Percentiles rank a stretch among this genome's conserved stretches.
phyloP scores from a whole-genome alignment of 2,329 filamentous ascomycete genomes.

The Pseudofabraea citricarpa region DNA sequence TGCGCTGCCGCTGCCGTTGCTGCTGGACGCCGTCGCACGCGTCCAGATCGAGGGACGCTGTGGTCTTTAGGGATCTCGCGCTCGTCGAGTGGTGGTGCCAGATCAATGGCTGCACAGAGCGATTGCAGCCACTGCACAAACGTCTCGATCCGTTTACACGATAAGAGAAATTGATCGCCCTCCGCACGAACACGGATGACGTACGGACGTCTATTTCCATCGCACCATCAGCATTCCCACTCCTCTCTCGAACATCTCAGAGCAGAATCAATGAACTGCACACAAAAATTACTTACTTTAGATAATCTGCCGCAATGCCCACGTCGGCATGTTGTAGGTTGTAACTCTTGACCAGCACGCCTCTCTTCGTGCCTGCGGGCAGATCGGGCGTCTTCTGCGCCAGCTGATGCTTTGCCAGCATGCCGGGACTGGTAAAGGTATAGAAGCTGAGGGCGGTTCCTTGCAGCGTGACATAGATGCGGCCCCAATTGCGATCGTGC shows the following conservation, averaged over 20 bases:
- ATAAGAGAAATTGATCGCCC: constrained; percentile 68
- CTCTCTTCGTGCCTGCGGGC: constrained; percentile 46
- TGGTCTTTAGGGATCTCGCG: constrained; percentile 59
- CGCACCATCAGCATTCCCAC: not conserved
- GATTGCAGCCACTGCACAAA: constrained; percentile 67
- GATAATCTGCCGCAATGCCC: constrained; percentile 68
- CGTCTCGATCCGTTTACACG: constrained; percentile 57
- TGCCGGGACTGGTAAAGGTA: constrained; percentile 54
- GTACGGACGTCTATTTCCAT: constrained; percentile 48
- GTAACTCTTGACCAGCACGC: constrained; percentile 60
- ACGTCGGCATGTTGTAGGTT: constrained; percentile 71
- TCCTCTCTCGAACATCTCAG: no score
- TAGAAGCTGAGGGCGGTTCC: constrained; percentile 66
- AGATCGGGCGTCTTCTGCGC: constrained; percentile 45
- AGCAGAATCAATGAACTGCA: not conserved
- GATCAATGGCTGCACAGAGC: constrained; percentile 68
- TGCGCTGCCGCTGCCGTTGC: constrained; percentile 12
- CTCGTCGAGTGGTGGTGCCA: constrained; percentile 66
- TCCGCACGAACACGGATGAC: constrained; percentile 70
- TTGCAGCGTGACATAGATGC: constrained; percentile 57
- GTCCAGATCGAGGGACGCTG: constrained; percentile 44
- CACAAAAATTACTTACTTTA: constrained; percentile 46
- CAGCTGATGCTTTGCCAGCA: constrained; percentile 41
- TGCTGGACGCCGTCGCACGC: constrained; percentile 15
- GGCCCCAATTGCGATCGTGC: constrained; percentile 58